Evolutionary conservation across 1,284 basidiomycete genomes (phyloP).

Genomic region (Golubevia pallescens): DNA sequence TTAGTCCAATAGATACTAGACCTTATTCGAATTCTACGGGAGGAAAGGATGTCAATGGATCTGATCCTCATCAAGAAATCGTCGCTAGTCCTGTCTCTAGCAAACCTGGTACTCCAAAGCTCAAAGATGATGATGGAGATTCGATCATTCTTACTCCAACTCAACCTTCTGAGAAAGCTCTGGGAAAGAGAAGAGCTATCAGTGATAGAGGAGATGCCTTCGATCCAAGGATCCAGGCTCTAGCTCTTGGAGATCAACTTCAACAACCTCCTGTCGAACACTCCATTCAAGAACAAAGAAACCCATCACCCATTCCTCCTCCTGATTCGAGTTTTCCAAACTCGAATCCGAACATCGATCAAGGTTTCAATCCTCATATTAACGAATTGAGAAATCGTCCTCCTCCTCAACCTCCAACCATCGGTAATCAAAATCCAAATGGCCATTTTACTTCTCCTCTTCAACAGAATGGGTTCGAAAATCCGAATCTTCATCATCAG

Average conservation of each 20-base stretch:
- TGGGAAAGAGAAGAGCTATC: conserved; percentile 43
- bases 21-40: too few species aligned
- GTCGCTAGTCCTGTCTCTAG: neutral
- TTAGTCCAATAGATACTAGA: conserved; percentile 1
- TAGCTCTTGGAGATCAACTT: neutral
- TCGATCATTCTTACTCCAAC: conserved; percentile 33
- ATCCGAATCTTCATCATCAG: too few species aligned
- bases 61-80: neutral
- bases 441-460: too few species aligned
- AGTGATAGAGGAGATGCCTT: conserved; percentile 11
- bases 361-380: too few species aligned
- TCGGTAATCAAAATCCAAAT: too few species aligned
- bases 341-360: too few species aligned
- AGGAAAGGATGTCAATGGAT: neutral
- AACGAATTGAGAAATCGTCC: too few species aligned
- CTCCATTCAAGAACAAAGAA: neutral
- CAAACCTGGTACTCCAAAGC: conserved; percentile 1
- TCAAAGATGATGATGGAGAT: conserved; percentile 16
- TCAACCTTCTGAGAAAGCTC: conserved; percentile 38
- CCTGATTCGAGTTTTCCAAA: neutral
- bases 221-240: conserved; percentile 7
- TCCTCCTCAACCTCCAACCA: too few species aligned
- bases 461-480: too few species aligned
- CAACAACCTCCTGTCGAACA: conserved; percentile 1
- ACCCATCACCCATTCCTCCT: too few species aligned